phyloP scores from a whole-genome alignment of 148 eudicot genomes.

The Chenopodium quinoa region DNA sequence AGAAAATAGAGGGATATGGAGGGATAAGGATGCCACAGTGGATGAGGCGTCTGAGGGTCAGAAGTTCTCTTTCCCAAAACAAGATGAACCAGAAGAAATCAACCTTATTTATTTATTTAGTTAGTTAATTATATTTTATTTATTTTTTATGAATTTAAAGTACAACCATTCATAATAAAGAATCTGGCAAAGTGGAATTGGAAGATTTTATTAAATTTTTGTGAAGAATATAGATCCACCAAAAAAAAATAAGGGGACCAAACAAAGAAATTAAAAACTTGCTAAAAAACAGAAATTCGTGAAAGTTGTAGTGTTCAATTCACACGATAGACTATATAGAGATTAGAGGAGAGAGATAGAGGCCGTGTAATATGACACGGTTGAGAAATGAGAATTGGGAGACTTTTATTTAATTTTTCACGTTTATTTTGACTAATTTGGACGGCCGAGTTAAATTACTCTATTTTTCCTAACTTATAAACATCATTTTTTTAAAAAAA shows the following conservation, averaged over 20 bases:
- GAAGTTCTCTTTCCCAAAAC: slow-evolving; percentile 19
- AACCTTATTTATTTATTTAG: no score
- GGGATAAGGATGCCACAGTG: slow-evolving; percentile 26
- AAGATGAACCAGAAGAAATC: slow-evolving; percentile 1
- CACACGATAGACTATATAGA: not conserved
- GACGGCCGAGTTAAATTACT: slow-evolving; percentile 15
- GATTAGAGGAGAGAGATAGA: not conserved
- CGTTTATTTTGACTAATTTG: slow-evolving; percentile 30
- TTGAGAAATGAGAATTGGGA: not conserved
- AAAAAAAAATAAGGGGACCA: slow-evolving; percentile 4
- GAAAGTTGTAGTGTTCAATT: not conserved
- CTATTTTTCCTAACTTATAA: not conserved
- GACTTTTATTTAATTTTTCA: slow-evolving; percentile 16
- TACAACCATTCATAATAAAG: slow-evolving; percentile 11
- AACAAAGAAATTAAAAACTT: not conserved
- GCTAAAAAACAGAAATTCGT: no score
- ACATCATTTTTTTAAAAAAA: not conserved
- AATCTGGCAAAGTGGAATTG: slow-evolving; percentile 12
- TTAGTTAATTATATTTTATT: not conserved
- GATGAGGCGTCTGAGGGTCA: slow-evolving; percentile 26
- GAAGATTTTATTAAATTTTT: not conserved
- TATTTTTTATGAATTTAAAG: not conserved
- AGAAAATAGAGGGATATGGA: not conserved
- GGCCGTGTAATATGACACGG: not conserved
- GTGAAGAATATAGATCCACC: slow-evolving; percentile 23